Evolutionary conservation across 176 grass and related monocot species (phyloP), one percentile per base, ranked within the genome.

Genomic region (Oryza rufipogon): DNA sequence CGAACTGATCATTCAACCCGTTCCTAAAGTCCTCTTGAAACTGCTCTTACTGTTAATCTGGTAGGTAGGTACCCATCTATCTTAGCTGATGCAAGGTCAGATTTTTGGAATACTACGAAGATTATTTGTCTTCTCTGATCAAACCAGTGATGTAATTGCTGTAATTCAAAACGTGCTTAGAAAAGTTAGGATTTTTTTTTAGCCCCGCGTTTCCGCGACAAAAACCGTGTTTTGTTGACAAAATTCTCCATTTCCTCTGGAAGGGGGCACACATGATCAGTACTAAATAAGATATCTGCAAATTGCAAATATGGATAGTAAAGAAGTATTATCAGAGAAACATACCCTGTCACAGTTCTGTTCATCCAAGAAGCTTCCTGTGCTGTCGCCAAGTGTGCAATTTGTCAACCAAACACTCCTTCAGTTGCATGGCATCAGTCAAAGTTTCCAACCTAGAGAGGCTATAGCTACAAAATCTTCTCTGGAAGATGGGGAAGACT

Each of bases 211-310:
- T 68, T 68, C 67, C 1, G 1, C 41, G 16, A n/a, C 1, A 25
- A 73, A 54, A 19, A 44, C 42, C 52, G 32, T 90, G 28, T 66
- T 90, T 80, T 79, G n/a, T 87, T 87, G 80, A 86, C 49, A 54
- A 65, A 25, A 33, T 4, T 11, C 12, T 11, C 56, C 60, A 22
- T 17, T 28, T 19, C 77, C 2, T 45, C 30, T 22, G 19, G 38
- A 61, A 33, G n/a, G 22, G 20, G 25, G 44, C 73, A 22, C 63
- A 34, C 49, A 20, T 38, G 9, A 71, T 63, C 14, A 84, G 6
- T 85, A 77, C 0, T 74, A 74, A 44, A 45, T 36, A 46, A 19
- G 9, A n/a, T 38, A 30, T 30, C 5, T 11, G 7, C 36, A 38
- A 38, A 38, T 38, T 41, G 48, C 2, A 83, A 83, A 9, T 42